phyloP scores from a whole-genome alignment of 1,284 basidiomycete species.

The Neolentinus lepideus region DNA sequence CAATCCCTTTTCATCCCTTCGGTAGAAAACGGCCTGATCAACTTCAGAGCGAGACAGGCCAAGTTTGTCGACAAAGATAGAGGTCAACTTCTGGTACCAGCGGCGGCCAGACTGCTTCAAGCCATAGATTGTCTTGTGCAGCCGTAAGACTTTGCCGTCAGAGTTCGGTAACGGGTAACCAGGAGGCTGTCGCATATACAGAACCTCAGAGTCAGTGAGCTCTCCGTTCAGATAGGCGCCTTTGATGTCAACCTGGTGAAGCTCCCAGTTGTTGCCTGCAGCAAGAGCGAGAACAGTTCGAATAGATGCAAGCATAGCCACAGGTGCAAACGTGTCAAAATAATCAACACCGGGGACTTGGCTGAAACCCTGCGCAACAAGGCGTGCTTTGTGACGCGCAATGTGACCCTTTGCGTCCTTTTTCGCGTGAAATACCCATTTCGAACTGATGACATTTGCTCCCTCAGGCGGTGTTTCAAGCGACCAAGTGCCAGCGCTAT shows the following conservation, averaged over 20 bases:
- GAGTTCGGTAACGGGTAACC: too few species aligned
- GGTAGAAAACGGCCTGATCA: slow-evolving; percentile 15
- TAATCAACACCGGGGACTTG: too few species aligned
- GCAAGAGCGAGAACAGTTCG: too few species aligned
- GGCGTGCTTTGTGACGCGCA: slow-evolving; percentile 25
- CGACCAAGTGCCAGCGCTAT: slow-evolving; percentile 16
- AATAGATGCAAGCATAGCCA: too few species aligned
- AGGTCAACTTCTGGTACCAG: slow-evolving; percentile 13
- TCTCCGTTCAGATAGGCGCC: too few species aligned
- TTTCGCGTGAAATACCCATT: slow-evolving; percentile 27
- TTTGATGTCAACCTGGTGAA: too few species aligned
- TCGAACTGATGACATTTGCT: slow-evolving; percentile 17
- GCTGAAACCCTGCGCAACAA: slow-evolving; percentile 36
- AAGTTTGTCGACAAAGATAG: slow-evolving; percentile 6
- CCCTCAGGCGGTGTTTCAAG: slow-evolving; percentile 14
- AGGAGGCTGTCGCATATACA: too few species aligned
- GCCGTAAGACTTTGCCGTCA: too few species aligned
- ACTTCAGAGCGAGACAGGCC: slow-evolving; percentile 12
- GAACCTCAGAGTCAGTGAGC: too few species aligned
- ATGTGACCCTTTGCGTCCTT: slow-evolving; percentile 19
- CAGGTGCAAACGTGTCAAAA: too few species aligned
- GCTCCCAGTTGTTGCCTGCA: too few species aligned
- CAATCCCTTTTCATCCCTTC: neutral
- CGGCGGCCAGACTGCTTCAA: slow-evolving; percentile 11
- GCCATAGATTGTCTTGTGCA: slow-evolving; percentile 14